Conservation (phyloP, 768 basidiomycete species). For the Nidularia pulvinata region DNA sequence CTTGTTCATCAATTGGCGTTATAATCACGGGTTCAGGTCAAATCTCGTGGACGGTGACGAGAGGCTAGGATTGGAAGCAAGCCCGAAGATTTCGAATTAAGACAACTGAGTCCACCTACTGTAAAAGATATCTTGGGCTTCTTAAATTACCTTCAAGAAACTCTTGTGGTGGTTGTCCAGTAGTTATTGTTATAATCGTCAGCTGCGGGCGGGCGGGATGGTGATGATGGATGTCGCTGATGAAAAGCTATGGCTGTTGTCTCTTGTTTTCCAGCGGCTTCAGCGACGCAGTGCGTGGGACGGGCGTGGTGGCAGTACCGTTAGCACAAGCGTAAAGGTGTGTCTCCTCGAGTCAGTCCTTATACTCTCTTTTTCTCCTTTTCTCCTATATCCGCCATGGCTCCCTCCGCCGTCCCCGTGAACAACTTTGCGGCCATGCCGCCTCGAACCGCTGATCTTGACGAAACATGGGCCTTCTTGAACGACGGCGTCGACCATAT, state of each 20-base stretch:
- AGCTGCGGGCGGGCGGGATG: neutral
- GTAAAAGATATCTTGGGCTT: no score
- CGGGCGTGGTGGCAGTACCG: slow-evolving; percentile 2
- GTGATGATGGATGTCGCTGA: neutral
- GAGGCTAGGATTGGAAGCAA: neutral
- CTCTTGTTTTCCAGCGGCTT: neutral
- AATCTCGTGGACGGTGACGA: no score
- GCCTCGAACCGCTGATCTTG: slow-evolving; percentile 67
- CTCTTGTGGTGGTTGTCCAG: no score
- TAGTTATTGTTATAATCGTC: no score
- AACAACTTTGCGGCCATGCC: slow-evolving; percentile 51
- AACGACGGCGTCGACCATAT: slow-evolving; percentile 88
- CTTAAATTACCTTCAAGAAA: no score
- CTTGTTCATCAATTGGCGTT: no score
- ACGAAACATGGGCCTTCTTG: slow-evolving; percentile 88
- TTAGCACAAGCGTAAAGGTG: neutral
- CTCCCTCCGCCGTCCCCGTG: slow-evolving; percentile 22
- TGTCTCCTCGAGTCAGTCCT: neutral
- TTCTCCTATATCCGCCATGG: slow-evolving; percentile 23
- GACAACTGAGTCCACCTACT: no score
- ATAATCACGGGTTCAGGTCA: no score
- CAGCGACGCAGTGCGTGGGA: slow-evolving; percentile 1
- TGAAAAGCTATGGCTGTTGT: neutral
- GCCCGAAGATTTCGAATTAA: neutral
- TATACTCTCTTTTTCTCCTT: neutral